These are phyloP conservation scores for Boletellus deceptivus DNA, from an alignment of 1,284 basidiomycete genomes.

Conservation along the genomic window DNA sequence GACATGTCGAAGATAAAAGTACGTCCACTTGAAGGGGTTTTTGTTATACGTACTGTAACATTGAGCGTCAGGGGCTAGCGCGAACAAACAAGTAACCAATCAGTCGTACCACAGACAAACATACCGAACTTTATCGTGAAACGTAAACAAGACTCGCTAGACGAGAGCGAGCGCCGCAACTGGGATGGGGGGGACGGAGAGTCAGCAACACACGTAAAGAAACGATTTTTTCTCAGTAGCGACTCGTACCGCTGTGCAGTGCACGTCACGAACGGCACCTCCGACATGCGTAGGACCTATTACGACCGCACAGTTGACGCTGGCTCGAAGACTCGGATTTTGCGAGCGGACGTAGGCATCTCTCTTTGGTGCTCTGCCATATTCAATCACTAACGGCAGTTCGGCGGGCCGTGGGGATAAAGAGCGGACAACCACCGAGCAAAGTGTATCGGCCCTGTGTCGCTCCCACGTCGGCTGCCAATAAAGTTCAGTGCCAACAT, in stretches of 20 bases:
- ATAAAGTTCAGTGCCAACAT: neutral
- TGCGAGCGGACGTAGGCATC: no score
- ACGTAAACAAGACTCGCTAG: no score
- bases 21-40: conserved; percentile 22
- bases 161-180: conserved; percentile 13
- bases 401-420: neutral
- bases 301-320: neutral
- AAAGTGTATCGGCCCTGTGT: neutral
- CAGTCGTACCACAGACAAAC: no score
- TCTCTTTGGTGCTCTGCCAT: no score
- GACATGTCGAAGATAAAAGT: conserved; percentile 23
- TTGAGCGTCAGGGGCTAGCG: neutral
- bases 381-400: neutral
- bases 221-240: no score
- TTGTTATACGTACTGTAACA: conserved; percentile 16
- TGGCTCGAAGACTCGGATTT: no score
- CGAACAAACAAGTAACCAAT: neutral
- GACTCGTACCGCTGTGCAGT: conserved; percentile 14
- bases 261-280: conserved; percentile 6
- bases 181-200: neutral
- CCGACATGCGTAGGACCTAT: neutral
- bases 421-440: no score
- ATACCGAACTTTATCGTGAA: no score
- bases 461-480: conserved; percentile 1
- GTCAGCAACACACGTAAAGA: neutral